These are phyloP conservation scores for Isoetes engelmannii DNA, from an alignment of 83 land plant genomes.

Conservation along the genomic window DNA sequence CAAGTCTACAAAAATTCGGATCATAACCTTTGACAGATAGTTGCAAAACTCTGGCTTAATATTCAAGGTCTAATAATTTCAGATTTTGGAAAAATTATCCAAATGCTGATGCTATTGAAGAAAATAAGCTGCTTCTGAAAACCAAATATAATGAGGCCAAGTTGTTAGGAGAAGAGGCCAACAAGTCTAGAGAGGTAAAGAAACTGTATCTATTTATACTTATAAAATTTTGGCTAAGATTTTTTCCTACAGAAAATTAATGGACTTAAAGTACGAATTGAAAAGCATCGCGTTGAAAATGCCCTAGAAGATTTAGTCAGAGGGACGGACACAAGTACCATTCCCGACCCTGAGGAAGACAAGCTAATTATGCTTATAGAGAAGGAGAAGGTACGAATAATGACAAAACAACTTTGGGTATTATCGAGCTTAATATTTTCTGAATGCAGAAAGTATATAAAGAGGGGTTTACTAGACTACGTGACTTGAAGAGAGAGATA, in stretches of 20 bases:
- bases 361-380: conserved; percentile 23
- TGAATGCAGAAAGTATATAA: conserved; percentile 19
- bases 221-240: not conserved
- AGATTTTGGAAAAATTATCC: conserved; percentile 19
- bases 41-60: too few species aligned
- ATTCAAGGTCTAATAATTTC: not conserved
- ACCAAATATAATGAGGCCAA: conserved; percentile 28
- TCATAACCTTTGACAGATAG: too few species aligned
- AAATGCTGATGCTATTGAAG: conserved; percentile 29
- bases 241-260: conserved; percentile 22
- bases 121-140: conserved; percentile 26
- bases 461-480: conserved; percentile 22
- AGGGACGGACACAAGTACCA: not conserved
- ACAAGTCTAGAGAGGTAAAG: conserved; percentile 27
- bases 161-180: conserved; percentile 26
- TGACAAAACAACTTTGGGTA: not conserved
- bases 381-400: conserved; percentile 23
- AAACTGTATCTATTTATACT: not conserved
- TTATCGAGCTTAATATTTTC: not conserved
- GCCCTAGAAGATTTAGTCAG: conserved; percentile 18
- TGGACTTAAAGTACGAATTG: conserved; percentile 20
- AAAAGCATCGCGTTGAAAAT: conserved; percentile 26
- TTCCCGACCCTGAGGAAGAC: conserved; percentile 22
- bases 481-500: conserved; percentile 33
- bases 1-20: too few species aligned